These are phyloP conservation scores for Xylaria sp. DNA, from an alignment of 2,329 filamentous ascomycete genomes.

Conservation along the genomic window DNA sequence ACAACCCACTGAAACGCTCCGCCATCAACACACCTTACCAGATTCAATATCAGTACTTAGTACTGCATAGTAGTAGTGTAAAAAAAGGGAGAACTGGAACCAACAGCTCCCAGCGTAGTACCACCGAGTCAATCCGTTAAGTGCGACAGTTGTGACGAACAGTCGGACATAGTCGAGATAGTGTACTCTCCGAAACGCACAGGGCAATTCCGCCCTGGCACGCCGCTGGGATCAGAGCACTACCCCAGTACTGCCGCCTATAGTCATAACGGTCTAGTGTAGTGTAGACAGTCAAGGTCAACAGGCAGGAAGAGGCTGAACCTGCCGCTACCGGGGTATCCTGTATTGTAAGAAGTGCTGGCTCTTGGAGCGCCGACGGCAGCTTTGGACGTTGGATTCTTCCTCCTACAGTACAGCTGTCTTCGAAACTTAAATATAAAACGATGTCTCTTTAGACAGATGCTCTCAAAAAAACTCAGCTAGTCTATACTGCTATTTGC, in stretches of 20 bases:
- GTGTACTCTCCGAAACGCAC: neutral
- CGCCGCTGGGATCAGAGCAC: neutral
- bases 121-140: neutral
- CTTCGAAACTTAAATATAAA: neutral
- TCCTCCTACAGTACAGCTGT: neutral
- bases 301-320: neutral
- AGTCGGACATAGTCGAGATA: neutral
- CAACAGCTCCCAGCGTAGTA: neutral
- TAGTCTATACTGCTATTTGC: neutral
- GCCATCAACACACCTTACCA: neutral
- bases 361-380: neutral
- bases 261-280: neutral
- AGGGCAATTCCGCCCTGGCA: constrained; percentile 1
- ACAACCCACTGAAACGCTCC: constrained; percentile 7
- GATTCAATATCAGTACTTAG: neutral
- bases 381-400: too few species aligned
- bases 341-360: neutral
- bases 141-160: neutral
- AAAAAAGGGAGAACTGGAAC: neutral
- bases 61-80: too few species aligned
- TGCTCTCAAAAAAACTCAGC: neutral
- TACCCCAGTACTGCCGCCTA: neutral
- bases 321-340: neutral
- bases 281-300: neutral
- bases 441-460: neutral